Percentiles rank a stretch among this genome's conserved stretches.
phyloP scores from a whole-genome alignment of 169 alveolate species.

The Theileria orientalis region DNA sequence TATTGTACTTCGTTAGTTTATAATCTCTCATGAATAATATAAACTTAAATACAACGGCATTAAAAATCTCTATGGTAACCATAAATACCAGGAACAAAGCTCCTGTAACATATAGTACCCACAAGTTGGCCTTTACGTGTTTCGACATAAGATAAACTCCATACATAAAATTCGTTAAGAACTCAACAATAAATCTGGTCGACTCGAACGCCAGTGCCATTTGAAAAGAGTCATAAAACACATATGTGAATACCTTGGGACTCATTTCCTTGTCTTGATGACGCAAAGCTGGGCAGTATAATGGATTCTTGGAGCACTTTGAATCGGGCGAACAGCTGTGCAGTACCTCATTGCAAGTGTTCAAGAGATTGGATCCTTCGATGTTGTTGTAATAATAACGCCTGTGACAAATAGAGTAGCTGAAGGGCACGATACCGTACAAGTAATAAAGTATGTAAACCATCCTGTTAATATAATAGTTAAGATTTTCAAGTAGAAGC shows the following conservation, averaged over 20 bases:
- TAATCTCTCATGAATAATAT: slow-evolving; percentile 24
- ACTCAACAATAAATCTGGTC: slow-evolving; percentile 7
- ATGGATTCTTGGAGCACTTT: slow-evolving; percentile 33
- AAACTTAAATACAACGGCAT: slow-evolving; percentile 11
- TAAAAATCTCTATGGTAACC: slow-evolving; percentile 13
- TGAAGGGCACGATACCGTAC: too few relatives aligned
- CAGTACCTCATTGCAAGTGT: too few relatives aligned
- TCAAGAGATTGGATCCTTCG: background rate
- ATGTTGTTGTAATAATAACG: slow-evolving; percentile 9
- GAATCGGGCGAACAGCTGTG: too few relatives aligned
- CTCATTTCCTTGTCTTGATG: slow-evolving; percentile 31
- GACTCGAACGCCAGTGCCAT: slow-evolving; percentile 20
- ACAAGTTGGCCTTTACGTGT: too few relatives aligned
- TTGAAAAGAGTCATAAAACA: slow-evolving; percentile 14
- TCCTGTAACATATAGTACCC: slow-evolving; percentile 9
- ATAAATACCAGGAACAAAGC: background rate
- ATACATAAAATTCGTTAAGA: too few relatives aligned
- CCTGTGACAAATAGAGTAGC: too few relatives aligned
- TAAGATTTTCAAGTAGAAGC: background rate
- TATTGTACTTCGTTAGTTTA: too few relatives aligned
- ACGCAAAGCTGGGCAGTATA: slow-evolving; percentile 49
- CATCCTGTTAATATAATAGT: background rate
- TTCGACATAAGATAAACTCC: slow-evolving; percentile 18
- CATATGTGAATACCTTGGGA: slow-evolving; percentile 28
- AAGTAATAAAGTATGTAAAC: too few relatives aligned